phyloP scores from a whole-genome alignment of 441 rosid species.

The Mallotus japonicus region DNA sequence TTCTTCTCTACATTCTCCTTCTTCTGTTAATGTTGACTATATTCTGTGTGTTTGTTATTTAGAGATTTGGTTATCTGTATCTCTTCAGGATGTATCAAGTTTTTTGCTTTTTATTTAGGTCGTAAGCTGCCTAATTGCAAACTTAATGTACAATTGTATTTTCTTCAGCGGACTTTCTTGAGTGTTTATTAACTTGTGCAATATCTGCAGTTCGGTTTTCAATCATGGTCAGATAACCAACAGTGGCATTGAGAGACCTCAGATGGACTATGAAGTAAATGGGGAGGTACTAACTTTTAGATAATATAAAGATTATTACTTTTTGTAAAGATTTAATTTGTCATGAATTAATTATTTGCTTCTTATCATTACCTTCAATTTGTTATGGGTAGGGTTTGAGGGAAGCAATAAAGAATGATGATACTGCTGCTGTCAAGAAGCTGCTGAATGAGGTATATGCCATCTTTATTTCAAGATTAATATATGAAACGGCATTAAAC shows the following conservation, averaged over 20 bases:
- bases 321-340: conserved; percentile 5
- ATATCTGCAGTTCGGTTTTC: conserved; percentile 51
- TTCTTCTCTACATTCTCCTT: not conserved
- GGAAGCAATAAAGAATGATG: conserved; percentile 93
- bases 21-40: not conserved
- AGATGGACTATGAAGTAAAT: conserved; percentile 69
- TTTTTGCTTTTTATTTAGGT: conserved; percentile 8
- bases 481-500: conserved; percentile 16
- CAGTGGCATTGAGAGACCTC: conserved; percentile 42
- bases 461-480: conserved; percentile 16
- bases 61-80: not conserved
- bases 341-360: conserved; percentile 9
- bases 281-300: conserved; percentile 66
- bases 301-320: not conserved
- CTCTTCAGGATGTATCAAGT: not conserved
- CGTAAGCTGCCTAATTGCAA: not conserved
- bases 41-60: not conserved
- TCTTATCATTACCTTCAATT: conserved; percentile 7
- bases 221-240: conserved; percentile 50
- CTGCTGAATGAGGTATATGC: conserved; percentile 68
- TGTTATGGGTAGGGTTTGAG: conserved; percentile 64
- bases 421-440: conserved; percentile 70
- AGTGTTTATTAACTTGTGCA: conserved; percentile 19
- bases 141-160: not conserved
- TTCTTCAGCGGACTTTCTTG: conserved; percentile 6